phyloP scores from a whole-genome alignment of 1,284 basidiomycete genomes.

The Pyrrhoderma noxium region DNA sequence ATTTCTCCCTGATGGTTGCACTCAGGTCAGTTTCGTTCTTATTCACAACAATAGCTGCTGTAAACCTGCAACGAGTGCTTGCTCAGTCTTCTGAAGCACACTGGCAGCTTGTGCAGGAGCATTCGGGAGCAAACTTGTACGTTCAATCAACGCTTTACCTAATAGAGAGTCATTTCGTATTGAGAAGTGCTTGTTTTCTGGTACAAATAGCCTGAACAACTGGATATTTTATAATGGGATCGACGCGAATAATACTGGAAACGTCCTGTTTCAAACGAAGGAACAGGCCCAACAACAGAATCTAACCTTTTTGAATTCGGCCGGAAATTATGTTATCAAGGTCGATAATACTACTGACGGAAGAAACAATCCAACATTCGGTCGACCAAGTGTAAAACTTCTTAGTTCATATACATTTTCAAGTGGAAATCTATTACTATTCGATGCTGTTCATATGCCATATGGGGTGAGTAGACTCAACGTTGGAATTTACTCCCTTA shows the following conservation, averaged over 20 bases:
- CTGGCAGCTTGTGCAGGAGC: background rate
- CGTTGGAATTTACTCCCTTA: background rate
- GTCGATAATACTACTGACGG: constrained; percentile 18
- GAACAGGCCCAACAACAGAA: constrained; percentile 10
- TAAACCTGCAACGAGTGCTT: no score
- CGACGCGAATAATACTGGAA: constrained; percentile 17
- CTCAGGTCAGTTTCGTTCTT: no score
- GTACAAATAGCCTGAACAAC: constrained; percentile 10
- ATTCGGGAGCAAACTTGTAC: constrained; percentile 11
- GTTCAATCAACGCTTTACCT: background rate
- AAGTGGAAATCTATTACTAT: constrained; percentile 14
- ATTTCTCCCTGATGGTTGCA: no score
- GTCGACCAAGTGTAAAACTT: constrained; percentile 14
- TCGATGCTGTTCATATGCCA: constrained; percentile 18
- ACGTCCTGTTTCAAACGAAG: constrained; percentile 16
- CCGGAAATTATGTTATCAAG: constrained; percentile 18
- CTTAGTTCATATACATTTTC: constrained; percentile 12
- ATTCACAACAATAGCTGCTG: no score
- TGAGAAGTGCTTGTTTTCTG: background rate
- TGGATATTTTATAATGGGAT: constrained; percentile 18
- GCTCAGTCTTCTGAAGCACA: no score
- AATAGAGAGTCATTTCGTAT: background rate
- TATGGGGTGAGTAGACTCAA: constrained; percentile 13
- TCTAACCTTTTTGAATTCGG: constrained; percentile 16
- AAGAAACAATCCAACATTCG: constrained; percentile 10